Evolutionary conservation across 192 early-diverging fungal genomes (phyloP), one percentile per base, ranked within the genome.

Genomic region (Coemansia biformis): DNA sequence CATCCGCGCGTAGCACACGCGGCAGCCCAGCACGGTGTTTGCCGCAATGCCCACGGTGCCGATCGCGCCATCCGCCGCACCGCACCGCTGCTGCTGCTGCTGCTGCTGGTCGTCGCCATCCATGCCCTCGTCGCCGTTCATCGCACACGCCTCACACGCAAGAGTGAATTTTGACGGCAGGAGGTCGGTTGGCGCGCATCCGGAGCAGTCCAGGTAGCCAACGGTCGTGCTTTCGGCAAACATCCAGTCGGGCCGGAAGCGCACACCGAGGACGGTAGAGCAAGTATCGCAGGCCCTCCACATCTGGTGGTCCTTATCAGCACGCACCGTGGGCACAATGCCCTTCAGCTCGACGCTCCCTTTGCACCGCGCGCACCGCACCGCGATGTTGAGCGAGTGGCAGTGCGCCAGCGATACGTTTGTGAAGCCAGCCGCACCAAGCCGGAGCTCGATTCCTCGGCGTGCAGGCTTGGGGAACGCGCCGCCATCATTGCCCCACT

Each of bases 351-450:
- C 87, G 1, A 83, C 57, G 0, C 76, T 59, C 34, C 63, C 48
- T 53, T 87, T 91, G 79, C 92, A 94, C 1, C 88, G 76, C n/a
- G 45, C 63, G 52, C 92, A 94, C 11, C 80, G 79, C 6, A 89
- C 81, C 0, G 78, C 38, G 7, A 91, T 30, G 38, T 71, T 80
- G 8, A 92, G 78, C 4, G 72, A 69, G 3, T 66, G 61, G 61
- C 85, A 86, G 48, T 83, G 67, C 5, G 89, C 51, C 5, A 92
- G 53, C 0, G 86, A 70, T 11, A 94, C 79, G 48, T 81, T 79
- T n/a, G 76, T 72, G 9, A 91, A 42, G 5, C 68, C 40, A 0
- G 79, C 54, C 14, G 82, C 61, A 0, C 81, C 77, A 39, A 94
- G 67, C 8, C 86, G 75, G 35, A 92, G 80, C 39, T 87, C 84